Evolutionary conservation across 2,329 filamentous ascomycete genomes (phyloP).

Genomic region (Venturia oleaginea): DNA sequence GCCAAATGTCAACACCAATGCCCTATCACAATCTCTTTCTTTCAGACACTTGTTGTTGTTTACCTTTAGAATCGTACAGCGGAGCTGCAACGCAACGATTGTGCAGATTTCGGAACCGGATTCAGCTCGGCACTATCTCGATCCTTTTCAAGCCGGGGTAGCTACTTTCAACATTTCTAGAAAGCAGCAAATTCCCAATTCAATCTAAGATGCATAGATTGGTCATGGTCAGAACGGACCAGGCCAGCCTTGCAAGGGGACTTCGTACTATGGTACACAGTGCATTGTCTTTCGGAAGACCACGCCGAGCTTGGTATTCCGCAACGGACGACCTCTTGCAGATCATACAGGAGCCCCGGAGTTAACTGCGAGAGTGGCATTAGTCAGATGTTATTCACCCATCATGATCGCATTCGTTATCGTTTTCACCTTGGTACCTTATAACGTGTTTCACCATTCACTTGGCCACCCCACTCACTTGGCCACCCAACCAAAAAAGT

Average conservation of each 20-base stretch:
- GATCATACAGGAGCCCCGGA: background rate
- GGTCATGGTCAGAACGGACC: background rate
- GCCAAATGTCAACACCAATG: too few relatives aligned
- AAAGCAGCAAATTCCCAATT: background rate
- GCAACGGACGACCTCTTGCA: background rate
- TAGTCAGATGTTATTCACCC: too few relatives aligned
- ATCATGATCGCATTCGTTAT: too few relatives aligned
- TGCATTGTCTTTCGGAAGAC: background rate
- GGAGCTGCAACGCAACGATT: background rate
- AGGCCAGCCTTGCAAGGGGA: background rate
- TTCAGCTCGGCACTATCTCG: background rate
- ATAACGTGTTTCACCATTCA: too few relatives aligned
- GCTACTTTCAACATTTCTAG: background rate
- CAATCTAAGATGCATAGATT: background rate
- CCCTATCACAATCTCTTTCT: too few relatives aligned
- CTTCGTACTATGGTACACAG: background rate
- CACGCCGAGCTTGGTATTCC: background rate
- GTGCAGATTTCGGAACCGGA: background rate
- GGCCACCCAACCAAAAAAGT: too few relatives aligned
- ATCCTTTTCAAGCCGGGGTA: background rate
- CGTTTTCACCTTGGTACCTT: too few relatives aligned
- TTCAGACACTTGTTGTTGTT: too few relatives aligned
- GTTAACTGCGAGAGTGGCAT: background rate
- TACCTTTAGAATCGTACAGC: too few relatives aligned
- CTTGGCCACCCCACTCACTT: too few relatives aligned